A percentile compares a stretch with the other conserved stretches of the same genome.
Conservation (phyloP, 306 rosid genomes). For the Myrica gale region DNA sequence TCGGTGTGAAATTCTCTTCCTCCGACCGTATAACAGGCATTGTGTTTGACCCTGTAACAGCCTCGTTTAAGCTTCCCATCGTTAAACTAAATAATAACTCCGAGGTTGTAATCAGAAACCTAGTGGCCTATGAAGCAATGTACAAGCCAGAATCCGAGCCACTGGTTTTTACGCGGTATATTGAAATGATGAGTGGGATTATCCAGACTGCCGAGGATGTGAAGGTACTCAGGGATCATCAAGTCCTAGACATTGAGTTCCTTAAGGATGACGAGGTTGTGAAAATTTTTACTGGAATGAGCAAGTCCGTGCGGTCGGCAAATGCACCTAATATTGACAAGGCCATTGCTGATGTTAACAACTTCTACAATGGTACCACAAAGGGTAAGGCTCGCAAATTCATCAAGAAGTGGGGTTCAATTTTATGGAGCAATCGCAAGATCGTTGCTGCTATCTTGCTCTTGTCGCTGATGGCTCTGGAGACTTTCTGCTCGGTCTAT, state of each 20-base stretch:
- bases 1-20: background rate
- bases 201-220: conserved; percentile 28
- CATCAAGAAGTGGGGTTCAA: background rate
- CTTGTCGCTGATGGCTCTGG: conserved; percentile 16
- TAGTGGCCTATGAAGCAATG: conserved; percentile 33
- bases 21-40: background rate
- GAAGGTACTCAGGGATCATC: background rate
- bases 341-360: conserved; percentile 1
- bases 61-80: conserved; percentile 20
- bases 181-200: conserved; percentile 29
- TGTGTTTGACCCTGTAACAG: background rate
- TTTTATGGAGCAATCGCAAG: conserved; percentile 9
- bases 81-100: conserved; percentile 14
- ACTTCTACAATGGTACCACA: background rate
- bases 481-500: conserved; percentile 25
- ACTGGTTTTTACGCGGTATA: conserved; percentile 20
- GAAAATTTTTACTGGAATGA: conserved; percentile 23
- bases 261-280: background rate
- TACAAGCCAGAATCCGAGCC: conserved; percentile 24
- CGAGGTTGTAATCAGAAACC: conserved; percentile 33
- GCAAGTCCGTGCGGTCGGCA: conserved; percentile 13
- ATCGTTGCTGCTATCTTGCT: conserved; percentile 6
- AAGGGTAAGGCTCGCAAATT: background rate
- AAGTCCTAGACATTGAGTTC: background rate
- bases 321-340: background rate